Conservation (phyloP, 441 rosid genomes). For the Pelargonium citronellum region DNA sequence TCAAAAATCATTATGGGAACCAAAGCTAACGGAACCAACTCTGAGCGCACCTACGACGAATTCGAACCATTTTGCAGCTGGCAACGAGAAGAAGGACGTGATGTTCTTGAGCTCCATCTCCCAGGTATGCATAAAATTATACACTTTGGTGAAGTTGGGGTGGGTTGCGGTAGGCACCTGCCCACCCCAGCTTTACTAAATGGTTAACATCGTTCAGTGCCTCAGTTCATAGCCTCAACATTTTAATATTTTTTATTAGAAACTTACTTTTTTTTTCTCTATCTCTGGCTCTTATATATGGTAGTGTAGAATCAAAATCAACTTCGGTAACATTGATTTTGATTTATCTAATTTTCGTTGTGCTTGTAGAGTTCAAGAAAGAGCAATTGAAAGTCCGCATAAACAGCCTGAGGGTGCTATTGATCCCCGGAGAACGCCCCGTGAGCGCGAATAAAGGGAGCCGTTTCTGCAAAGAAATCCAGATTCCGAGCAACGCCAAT, state of each 20-base stretch:
- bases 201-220: too few species aligned
- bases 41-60: conserved; percentile 28
- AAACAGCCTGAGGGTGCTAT: background rate
- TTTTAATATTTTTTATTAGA: too few species aligned
- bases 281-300: background rate
- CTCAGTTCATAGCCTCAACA: too few species aligned
- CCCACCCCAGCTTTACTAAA: too few species aligned
- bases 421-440: background rate
- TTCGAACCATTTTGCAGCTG: conserved; percentile 41
- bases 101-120: conserved; percentile 31
- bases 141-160: too few species aligned
- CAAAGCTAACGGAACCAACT: background rate
- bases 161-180: too few species aligned
- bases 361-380: background rate
- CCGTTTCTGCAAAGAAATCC: background rate
- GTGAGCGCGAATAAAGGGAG: background rate
- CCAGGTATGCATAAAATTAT: conserved; percentile 20
- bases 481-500: conserved; percentile 3
- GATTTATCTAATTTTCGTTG: background rate
- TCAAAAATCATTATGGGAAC: background rate
- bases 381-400: background rate
- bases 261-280: too few species aligned
- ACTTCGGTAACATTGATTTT: too few species aligned
- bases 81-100: conserved; percentile 24
- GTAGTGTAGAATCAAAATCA: too few species aligned